Evolutionary conservation across 2,329 filamentous ascomycete genomes (phyloP).

Genomic region (Endocalyx cinctus): DNA sequence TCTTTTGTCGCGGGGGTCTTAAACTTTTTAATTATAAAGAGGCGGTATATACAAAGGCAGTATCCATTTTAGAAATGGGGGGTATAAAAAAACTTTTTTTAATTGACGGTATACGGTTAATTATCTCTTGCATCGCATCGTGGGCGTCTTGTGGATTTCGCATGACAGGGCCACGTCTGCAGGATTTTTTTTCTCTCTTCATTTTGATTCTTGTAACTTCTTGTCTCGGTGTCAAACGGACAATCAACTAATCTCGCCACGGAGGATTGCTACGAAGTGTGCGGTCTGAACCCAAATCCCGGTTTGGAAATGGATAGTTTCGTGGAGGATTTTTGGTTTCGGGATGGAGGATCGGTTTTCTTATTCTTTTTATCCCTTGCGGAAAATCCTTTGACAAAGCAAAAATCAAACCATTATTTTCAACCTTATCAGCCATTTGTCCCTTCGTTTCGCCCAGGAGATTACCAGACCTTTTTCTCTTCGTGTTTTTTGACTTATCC

Average conservation of each 20-base stretch:
- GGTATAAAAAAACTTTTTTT: no score
- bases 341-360: no score
- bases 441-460: constrained; percentile 13
- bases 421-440: constrained; percentile 5
- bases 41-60: no score
- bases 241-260: constrained; percentile 24
- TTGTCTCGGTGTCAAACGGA: constrained; percentile 32
- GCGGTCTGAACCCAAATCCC: constrained; percentile 19
- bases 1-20: no score
- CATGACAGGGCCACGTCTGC: constrained; percentile 32
- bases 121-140: no score
- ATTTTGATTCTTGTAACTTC: constrained; percentile 40
- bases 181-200: constrained; percentile 24
- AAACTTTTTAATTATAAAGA: no score
- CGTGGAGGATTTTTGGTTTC: constrained; percentile 11
- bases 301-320: constrained; percentile 17
- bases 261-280: constrained; percentile 33
- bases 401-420: constrained; percentile 15
- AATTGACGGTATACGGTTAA: constrained; percentile 19
- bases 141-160: constrained; percentile 34
- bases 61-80: constrained; percentile 26
- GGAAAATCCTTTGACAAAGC: constrained; percentile 15
- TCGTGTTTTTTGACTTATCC: constrained; percentile 7
- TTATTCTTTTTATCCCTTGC: constrained; percentile 4
- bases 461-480: no score